A percentile compares a stretch with the other conserved stretches of the same genome.
Evolutionary conservation across 306 rosid species (phyloP).

Genomic region (Malus sylvestris): DNA sequence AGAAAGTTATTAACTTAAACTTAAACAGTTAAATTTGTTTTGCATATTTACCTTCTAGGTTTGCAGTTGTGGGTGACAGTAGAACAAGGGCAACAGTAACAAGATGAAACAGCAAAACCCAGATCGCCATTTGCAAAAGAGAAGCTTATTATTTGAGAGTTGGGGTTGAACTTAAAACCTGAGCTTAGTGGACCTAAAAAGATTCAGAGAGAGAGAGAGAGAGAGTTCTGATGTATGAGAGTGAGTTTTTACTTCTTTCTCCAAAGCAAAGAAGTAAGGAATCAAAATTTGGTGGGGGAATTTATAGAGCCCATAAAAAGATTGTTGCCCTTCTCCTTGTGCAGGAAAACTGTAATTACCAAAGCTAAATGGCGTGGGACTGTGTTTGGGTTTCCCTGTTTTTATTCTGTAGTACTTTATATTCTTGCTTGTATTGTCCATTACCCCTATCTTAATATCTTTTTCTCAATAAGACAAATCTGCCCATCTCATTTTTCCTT

Average conservation of each 20-base stretch:
- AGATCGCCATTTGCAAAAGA: slow-evolving; percentile 33
- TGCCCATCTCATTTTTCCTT: not conserved
- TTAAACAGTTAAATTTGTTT: not conserved
- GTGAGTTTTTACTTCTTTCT: slow-evolving; percentile 12
- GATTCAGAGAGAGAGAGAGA: slow-evolving; percentile 9
- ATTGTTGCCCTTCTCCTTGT: not conserved
- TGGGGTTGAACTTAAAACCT: slow-evolving; percentile 11
- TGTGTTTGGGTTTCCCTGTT: not conserved
- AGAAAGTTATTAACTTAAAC: not conserved
- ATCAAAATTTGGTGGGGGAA: slow-evolving; percentile 23
- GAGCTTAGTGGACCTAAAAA: not conserved
- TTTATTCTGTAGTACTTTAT: not conserved
- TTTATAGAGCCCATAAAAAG: slow-evolving; percentile 55
- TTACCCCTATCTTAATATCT: not conserved
- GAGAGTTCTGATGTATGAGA: not conserved
- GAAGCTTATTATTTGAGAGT: slow-evolving; percentile 5
- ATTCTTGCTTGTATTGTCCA: not conserved
- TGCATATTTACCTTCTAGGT: slow-evolving; percentile 56
- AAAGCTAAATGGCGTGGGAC: not conserved
- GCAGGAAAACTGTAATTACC: not conserved
- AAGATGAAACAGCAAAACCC: slow-evolving; percentile 22
- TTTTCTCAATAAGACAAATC: not conserved
- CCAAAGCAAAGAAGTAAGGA: slow-evolving; percentile 31
- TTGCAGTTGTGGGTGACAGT: slow-evolving; percentile 34
- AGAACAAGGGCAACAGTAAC: slow-evolving; percentile 27